Evolutionary conservation across 1,139 yeast species (phyloP).

Genomic region (Kurtzmaniella quercitrusa): DNA sequence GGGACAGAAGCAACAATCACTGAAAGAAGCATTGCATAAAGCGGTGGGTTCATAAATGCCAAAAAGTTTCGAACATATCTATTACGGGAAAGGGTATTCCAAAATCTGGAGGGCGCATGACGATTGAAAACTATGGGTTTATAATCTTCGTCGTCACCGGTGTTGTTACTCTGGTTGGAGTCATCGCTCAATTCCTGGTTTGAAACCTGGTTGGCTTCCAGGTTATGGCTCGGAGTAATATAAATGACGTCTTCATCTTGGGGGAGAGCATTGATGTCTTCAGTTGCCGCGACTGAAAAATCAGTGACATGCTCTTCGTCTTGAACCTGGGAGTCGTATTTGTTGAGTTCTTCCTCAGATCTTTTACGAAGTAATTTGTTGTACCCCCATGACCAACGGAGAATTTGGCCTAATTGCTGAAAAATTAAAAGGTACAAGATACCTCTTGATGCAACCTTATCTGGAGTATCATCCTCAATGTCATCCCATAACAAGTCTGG

Average conservation of each 20-base stretch:
- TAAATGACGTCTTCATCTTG: conserved; percentile 1
- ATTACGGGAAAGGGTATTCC: conserved; percentile 8
- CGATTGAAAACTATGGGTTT: conserved; percentile 3
- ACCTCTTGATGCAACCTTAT: conserved; percentile 76
- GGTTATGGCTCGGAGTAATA: neutral
- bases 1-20: conserved; percentile 82
- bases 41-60: conserved; percentile 85
- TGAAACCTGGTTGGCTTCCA: conserved; percentile 3
- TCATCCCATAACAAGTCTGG: conserved; percentile 77
- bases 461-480: conserved; percentile 58
- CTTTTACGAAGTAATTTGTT: conserved; percentile 62
- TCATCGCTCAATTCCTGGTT: conserved; percentile 4
- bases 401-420: conserved; percentile 80
- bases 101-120: conserved; percentile 2
- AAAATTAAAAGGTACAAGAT: conserved; percentile 71
- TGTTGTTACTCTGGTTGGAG: neutral
- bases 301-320: conserved; percentile 9
- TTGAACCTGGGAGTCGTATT: conserved; percentile 18
- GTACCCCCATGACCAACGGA: conserved; percentile 93
- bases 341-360: conserved; percentile 35
- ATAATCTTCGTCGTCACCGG: conserved; percentile 5
- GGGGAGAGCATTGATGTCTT: conserved; percentile 5
- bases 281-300: conserved; percentile 2
- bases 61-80: conserved; percentile 23
- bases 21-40: conserved; percentile 86